Evolutionary conservation across 257 asterid genomes (phyloP), one percentile per base, ranked within the genome.

Genomic region (Vinca minor): DNA sequence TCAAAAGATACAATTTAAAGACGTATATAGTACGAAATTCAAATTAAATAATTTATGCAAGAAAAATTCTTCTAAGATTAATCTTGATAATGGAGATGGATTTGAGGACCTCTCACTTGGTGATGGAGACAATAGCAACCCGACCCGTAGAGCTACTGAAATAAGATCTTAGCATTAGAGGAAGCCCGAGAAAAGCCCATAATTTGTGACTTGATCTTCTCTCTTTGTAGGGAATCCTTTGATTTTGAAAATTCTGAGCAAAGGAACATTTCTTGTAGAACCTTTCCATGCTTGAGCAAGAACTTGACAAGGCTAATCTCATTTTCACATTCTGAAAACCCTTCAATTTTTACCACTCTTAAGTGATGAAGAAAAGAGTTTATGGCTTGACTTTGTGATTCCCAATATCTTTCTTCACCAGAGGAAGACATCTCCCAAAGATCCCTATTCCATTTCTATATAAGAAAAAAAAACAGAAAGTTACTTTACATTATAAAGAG

Each of bases 341-440:
- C 95, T 44, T 77, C 80, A 17, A 91, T 82, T 76, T 77, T 84
- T 18, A 84, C 94, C 54, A 80, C 83, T 66, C 77, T 78, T 14
- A 91, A 65, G 65, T 88, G 84, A 46, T 69, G 74, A 28, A 88
- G 87, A 65, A 87, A 88, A 4, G 94, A 75, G 35, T 69, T 69
- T 75, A 86, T 48, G 1, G 74, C 73, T 38, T 80, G 78, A 11
- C 80, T 80, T 63, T 86, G 91, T 13, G 95, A 84, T 47, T 86
- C 96, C 97, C 96, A 91, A 59, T 72, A 85, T 55, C 72, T 74
- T 70, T 90, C 96, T 69, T 83, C 95, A 13, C 86, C 85, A 0
- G 86, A 72, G 76, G 79, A 81, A 14, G 85, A 70, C 12, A 69
- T 56, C 64, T 82, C 84, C 96, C 84, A 79, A 0, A 77, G 69